Conservation (phyloP, 495 filamentous ascomycete species). For the Letharia columbiana region DNA sequence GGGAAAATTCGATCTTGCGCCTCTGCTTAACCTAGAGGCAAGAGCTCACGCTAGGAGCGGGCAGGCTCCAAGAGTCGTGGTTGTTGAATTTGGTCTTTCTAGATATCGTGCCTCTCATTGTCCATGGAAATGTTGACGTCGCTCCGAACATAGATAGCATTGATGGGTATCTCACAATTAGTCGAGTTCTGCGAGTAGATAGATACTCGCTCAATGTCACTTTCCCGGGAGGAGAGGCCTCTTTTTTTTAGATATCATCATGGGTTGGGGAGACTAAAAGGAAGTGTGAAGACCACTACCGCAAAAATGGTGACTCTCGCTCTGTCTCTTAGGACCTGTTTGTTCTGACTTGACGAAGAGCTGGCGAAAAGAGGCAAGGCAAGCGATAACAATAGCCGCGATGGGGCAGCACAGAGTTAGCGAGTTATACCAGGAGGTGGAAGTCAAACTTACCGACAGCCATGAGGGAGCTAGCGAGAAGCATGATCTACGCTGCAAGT, state of each 20-base stretch:
- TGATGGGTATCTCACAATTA: background rate
- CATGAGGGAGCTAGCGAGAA: conserved; percentile 23
- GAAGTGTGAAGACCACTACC: background rate
- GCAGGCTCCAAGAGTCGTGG: background rate
- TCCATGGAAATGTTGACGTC: background rate
- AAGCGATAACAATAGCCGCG: conserved; percentile 16
- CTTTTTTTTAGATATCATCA: background rate
- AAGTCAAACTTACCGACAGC: conserved; percentile 18
- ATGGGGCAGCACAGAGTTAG: background rate
- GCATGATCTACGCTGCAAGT: conserved; percentile 24
- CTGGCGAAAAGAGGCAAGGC: conserved; percentile 19
- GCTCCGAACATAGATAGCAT: background rate
- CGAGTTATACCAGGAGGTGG: background rate
- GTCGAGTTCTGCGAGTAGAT: background rate
- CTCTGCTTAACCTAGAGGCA: no score
- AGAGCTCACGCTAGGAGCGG: no score
- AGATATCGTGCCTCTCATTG: background rate
- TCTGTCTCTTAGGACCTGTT: background rate
- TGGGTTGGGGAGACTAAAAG: background rate
- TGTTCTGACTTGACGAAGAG: conserved; percentile 13
- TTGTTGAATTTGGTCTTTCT: background rate
- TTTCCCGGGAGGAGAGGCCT: background rate
- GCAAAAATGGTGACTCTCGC: no score
- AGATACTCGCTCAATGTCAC: background rate
- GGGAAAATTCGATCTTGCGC: background rate